Conservation (phyloP, 2,329 filamentous ascomycete genomes). For the Myriosclerotinia curreyana region DNA sequence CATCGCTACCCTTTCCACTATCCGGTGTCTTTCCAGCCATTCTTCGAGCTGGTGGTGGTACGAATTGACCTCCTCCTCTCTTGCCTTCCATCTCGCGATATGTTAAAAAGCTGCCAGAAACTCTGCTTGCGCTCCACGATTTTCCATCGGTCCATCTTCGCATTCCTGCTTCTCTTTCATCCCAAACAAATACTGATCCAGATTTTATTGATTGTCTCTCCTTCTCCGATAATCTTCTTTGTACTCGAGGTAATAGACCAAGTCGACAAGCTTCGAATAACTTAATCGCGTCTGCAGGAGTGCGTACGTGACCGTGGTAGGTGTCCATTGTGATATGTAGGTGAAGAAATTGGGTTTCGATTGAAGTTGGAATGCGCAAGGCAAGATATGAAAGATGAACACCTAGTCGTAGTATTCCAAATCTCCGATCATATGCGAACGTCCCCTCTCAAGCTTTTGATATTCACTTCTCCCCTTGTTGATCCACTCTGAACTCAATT, state of each 20-base stretch:
- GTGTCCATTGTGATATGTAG: constrained; percentile 72
- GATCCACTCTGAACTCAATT: background rate
- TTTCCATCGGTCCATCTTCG: constrained; percentile 98
- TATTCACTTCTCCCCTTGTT: constrained; percentile 4
- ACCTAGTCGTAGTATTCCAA: background rate
- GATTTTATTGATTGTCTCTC: constrained; percentile 94
- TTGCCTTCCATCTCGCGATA: constrained; percentile 99
- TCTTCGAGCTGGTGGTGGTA: constrained; percentile 53
- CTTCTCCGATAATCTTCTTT: constrained; percentile 94
- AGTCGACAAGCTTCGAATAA: constrained; percentile 96
- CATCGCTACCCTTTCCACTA: constrained; percentile 75
- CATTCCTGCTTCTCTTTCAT: constrained; percentile 98
- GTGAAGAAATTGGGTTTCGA: constrained; percentile 22
- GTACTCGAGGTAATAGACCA: constrained; percentile 84
- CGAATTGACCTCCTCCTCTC: constrained; percentile 73
- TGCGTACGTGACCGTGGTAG: constrained; percentile 90
- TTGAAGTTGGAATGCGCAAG: constrained; percentile 2
- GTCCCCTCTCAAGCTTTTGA: background rate
- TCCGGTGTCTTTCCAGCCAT: constrained; percentile 76
- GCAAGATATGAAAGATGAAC: constrained; percentile 1
- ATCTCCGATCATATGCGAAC: background rate
- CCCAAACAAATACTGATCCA: constrained; percentile 99
- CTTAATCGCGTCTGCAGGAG: constrained; percentile 94
- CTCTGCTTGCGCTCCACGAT: constrained; percentile 96
- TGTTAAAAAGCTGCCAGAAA: constrained; percentile 95